Conservation (phyloP, 371 early-diverging fungal genomes). For the Mucor lusitanicus region DNA sequence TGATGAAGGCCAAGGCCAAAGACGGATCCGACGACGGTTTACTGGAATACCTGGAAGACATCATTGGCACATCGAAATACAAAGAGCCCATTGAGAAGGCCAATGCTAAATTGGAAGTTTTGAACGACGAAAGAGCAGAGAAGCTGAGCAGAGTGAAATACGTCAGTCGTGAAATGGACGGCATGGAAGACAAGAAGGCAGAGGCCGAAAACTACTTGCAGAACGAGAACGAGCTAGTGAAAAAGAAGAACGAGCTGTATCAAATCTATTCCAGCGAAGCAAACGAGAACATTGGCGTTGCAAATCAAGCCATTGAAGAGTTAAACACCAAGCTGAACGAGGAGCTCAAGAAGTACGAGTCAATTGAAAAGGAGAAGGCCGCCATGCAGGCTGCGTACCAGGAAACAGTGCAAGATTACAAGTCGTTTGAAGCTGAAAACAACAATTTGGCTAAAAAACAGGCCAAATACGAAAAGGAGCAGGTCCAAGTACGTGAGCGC, state of each 20-base stretch:
- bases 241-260: constrained; percentile 74
- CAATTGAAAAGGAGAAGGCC: constrained; percentile 58
- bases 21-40: constrained; percentile 95
- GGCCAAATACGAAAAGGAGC: constrained; percentile 75
- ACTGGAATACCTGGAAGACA: constrained; percentile 99
- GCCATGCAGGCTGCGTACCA: constrained; percentile 60
- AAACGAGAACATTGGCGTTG: constrained; percentile 44
- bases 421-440: constrained; percentile 62
- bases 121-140: constrained; percentile 82
- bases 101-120: constrained; percentile 63
- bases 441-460: constrained; percentile 61
- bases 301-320: constrained; percentile 49
- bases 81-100: constrained; percentile 88
- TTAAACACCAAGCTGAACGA: constrained; percentile 55
- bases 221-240: constrained; percentile 77
- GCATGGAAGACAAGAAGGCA: constrained; percentile 77
- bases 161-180: constrained; percentile 80
- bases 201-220: constrained; percentile 84
- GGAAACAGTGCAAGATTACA: constrained; percentile 61
- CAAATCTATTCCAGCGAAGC: constrained; percentile 68
- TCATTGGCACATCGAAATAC: constrained; percentile 96
- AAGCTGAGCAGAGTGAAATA: constrained; percentile 84
- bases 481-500: constrained; percentile 77
- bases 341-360: constrained; percentile 59
- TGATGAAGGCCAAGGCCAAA: constrained; percentile 98